Evolutionary conservation across 2,329 filamentous ascomycete species (phyloP).

Genomic region (Clonostachys rosea): DNA sequence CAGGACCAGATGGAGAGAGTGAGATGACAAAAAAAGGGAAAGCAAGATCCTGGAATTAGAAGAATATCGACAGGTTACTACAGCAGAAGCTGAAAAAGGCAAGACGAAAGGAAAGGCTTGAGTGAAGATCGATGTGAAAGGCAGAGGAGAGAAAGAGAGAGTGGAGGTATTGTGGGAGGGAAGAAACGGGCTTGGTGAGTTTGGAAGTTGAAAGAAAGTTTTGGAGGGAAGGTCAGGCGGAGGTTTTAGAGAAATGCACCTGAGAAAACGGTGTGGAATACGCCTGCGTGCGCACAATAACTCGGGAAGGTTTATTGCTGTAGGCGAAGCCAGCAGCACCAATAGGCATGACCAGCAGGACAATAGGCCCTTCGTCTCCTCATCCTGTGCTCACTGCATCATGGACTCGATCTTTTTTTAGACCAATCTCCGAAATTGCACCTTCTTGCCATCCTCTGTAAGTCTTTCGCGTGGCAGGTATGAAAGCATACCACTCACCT

Average conservation of each 20-base stretch:
- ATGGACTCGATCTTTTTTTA: too few species aligned
- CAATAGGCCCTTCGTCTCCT: too few species aligned
- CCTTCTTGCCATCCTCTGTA: too few species aligned
- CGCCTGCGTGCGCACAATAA: too few species aligned
- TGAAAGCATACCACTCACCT: too few species aligned
- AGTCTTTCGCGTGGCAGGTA: too few species aligned
- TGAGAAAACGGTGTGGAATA: neutral
- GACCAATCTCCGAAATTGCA: too few species aligned
- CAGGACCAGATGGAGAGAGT: neutral
- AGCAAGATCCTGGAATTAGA: neutral
- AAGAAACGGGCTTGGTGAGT: neutral
- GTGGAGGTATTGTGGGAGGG: neutral
- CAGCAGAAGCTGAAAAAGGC: neutral
- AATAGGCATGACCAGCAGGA: too few species aligned
- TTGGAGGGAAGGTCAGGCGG: neutral
- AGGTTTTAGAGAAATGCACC: constrained; percentile 4
- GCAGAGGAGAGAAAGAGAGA: neutral
- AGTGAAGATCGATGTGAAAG: neutral
- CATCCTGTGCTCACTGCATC: too few species aligned
- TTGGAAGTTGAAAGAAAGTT: neutral
- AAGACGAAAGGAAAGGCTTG: neutral
- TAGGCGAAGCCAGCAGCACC: too few species aligned
- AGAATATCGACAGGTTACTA: neutral
- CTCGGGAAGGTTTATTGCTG: too few species aligned
- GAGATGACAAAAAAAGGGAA: constrained; percentile 1